These are phyloP conservation scores for Pulveroboletus sp. DNA, from an alignment of 768 basidiomycete species.

Conservation along the genomic window DNA sequence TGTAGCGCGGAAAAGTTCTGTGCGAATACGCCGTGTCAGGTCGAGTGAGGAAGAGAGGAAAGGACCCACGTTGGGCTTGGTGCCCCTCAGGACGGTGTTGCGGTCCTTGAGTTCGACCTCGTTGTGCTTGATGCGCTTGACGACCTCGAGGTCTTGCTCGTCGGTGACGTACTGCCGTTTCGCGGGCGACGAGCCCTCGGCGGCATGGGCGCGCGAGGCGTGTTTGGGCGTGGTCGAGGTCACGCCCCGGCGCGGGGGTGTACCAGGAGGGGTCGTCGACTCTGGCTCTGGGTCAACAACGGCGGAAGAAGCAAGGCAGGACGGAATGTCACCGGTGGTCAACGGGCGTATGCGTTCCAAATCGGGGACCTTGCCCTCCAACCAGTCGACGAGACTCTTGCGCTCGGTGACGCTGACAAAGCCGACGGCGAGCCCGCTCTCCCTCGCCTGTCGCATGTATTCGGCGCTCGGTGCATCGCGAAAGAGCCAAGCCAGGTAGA, in stretches of 20 bases:
- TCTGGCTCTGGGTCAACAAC: conserved; percentile 22
- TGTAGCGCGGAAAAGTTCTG: conserved; percentile 81
- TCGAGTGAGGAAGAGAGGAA: background rate
- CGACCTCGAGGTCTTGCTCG: conserved; percentile 71
- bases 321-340: conserved; percentile 23
- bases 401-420: conserved; percentile 87
- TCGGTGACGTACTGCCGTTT: conserved; percentile 83
- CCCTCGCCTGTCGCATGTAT: conserved; percentile 84
- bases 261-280: conserved; percentile 60
- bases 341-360: conserved; percentile 25
- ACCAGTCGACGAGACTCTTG: conserved; percentile 81
- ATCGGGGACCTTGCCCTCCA: conserved; percentile 51
- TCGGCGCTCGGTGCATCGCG: conserved; percentile 73
- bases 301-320: too few relatives aligned
- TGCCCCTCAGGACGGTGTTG: conserved; percentile 78
- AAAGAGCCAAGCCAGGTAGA: conserved; percentile 82
- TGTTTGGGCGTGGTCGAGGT: conserved; percentile 24
- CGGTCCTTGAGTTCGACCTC: conserved; percentile 82
- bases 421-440: conserved; percentile 65
- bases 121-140: conserved; percentile 73
- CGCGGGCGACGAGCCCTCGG: conserved; percentile 40
- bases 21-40: background rate
- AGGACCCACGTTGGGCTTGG: conserved; percentile 71
- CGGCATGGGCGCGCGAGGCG: conserved; percentile 17
- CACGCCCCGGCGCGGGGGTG: conserved; percentile 40